Base-by-base conservation (phyloP, 352 stramenopile genomes). In the Pythium brachiatum region DNA sequence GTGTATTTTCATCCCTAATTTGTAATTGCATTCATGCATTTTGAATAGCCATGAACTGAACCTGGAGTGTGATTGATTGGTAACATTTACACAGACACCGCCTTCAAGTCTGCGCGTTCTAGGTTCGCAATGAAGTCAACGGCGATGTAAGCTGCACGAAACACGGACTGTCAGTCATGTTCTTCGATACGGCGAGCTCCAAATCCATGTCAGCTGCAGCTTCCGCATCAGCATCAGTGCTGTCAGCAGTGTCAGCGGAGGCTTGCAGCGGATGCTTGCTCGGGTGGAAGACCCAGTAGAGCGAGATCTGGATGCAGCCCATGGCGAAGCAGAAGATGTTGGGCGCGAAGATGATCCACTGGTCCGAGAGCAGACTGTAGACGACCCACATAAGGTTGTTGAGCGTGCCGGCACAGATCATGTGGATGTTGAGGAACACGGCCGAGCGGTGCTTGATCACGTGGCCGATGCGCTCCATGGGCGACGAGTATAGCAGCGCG, bases 381-480 rank as follows among this genome's bases (percentile, higher is more conserved):
- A 52, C 72, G 66, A 82, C 70, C 74, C 76, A 82, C 57, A 82
- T 68, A 13, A 61, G 54, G 61, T 82, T 82, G 69, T 79, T 85
- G 58, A 76, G 67, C 26, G 69, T 76, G 32, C 72, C 74, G 18
- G 74, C 74, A 38, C 73, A 55, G 15, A 85, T 74, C 66, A 85
- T 79, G 64, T 80, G 65, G 25, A 82, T 79, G 13, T 74, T 72
- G 38, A 85, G 74, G 61, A 75, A 74, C 34, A 81, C 64, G 0
- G 72, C 72, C 8, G 72, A 77, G 36, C 75, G 75, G 65, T 70
- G 70, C 55, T 64, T 73, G 58, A 83, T 18, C 26, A 85, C 76
- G 32, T 82, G 64, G 34, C 55, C 57, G 56, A 81, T 69, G 41
- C 73, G 81, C 32, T 79, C 69, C 54, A 86, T 81, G 7, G 76